Evolutionary conservation across 2,329 filamentous ascomycete species (phyloP), one percentile per base, ranked within the genome.

Genomic region (Paradendryphiella salina): DNA sequence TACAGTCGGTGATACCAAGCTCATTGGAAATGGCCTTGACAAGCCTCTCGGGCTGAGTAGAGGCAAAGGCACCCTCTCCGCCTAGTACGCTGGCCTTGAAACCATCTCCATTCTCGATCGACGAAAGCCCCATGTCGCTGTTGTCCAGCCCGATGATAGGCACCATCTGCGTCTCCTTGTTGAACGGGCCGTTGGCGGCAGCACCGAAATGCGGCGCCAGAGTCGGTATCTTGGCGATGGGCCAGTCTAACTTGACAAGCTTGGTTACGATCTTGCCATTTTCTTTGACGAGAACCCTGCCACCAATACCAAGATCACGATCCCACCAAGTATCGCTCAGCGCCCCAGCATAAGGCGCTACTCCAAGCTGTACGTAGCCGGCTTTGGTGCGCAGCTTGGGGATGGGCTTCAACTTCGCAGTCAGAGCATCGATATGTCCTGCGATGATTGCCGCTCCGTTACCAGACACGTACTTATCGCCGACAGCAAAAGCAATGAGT

Each of bases 281-380:
- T 62, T 96, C 86, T 57, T 86, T 88, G 37, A 97, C 86, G 40
- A 97, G 80, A 3, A 97, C 93, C 36, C 91, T 82, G 32, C 94
- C 94, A 58, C 91, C 94, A 63, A 97, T 88, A 59, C 89, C 87
- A 43, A 99, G 81, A 73, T 99, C 94, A 31, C 94, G 85, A 73
- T 97, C 94, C 93, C 92, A 97, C 94, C 94, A 97, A 1, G 94
- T 97, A 56, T 81, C 80, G 70, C 92, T 94, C 55, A 97, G 76
- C 1, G 80, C 91, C 42, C 94, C 93, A 8, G 91, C 93, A 70
- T 97, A 99, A 0, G 89, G 94, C 2, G 94, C 92, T 45, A 97
- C 90, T 18, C 90, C 93, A 5, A 97, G 82, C 77, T 97, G 90
- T 21, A 90, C 73, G 69, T 90, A 99, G 46, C 94, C 93, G 26